These are phyloP conservation scores for Rhinocladiella similis DNA, from an alignment of 2,329 filamentous ascomycete genomes.

Conservation along the genomic window DNA sequence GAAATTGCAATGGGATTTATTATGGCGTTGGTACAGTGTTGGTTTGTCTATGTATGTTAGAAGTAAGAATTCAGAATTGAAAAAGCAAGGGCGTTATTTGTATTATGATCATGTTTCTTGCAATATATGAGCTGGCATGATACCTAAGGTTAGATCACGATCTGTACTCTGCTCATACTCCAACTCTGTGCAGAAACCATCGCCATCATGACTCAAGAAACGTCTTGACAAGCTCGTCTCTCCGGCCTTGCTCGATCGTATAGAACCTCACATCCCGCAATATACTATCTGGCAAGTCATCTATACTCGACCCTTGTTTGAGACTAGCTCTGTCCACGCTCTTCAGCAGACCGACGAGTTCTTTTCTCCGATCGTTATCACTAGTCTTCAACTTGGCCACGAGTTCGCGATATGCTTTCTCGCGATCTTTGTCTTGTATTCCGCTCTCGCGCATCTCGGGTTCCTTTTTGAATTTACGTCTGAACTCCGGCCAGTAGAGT, in stretches of 20 bases:
- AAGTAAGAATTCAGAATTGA: too few relatives aligned
- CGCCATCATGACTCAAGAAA: slow-evolving; percentile 23
- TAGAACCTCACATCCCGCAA: slow-evolving; percentile 26
- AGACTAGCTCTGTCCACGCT: slow-evolving; percentile 1
- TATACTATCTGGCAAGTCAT: slow-evolving; percentile 13
- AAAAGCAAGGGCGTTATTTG: too few relatives aligned
- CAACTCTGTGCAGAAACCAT: too few relatives aligned
- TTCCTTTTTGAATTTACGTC: slow-evolving; percentile 83
- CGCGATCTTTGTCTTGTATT: slow-evolving; percentile 49
- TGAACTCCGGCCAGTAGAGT: slow-evolving; percentile 97
- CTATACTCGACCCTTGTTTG: slow-evolving; percentile 1
- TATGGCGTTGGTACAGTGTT: too few relatives aligned
- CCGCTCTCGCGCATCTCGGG: slow-evolving; percentile 62
- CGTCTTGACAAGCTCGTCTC: slow-evolving; percentile 26
- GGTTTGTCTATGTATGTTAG: too few relatives aligned
- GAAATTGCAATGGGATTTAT: too few relatives aligned
- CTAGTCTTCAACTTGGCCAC: slow-evolving; percentile 47
- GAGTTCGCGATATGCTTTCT: slow-evolving; percentile 51
- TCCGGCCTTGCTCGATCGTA: slow-evolving; percentile 17
- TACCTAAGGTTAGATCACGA: too few relatives aligned
- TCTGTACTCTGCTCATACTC: too few relatives aligned
- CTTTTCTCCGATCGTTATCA: slow-evolving; percentile 47
- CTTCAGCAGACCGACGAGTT: slow-evolving; percentile 46
- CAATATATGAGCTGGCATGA: too few relatives aligned
- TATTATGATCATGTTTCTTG: too few relatives aligned